Evolutionary conservation across 306 rosid species (phyloP).

Genomic region (Cicer yamashitae): DNA sequence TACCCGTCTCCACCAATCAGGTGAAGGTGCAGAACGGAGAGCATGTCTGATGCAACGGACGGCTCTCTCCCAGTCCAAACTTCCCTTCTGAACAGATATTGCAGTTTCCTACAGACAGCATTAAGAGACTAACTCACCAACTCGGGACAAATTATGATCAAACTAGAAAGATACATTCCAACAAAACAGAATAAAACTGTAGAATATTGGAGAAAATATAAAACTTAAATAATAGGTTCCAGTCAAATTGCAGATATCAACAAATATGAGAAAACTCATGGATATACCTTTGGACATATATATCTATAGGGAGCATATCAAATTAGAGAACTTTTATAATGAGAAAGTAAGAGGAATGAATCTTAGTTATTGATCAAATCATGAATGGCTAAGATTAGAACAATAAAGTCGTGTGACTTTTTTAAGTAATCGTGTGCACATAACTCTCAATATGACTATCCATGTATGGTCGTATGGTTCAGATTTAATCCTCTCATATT

Average conservation of each 20-base stretch:
- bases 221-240: constrained; percentile 20
- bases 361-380: too few relatives aligned
- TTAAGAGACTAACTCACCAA: constrained; percentile 42
- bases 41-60: constrained; percentile 96
- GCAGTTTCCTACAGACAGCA: constrained; percentile 76
- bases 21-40: constrained; percentile 91
- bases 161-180: constrained; percentile 34
- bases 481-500: too few relatives aligned
- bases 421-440: too few relatives aligned
- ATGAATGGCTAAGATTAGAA: too few relatives aligned
- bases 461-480: too few relatives aligned
- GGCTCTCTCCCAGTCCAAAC: constrained; percentile 99
- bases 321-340: too few relatives aligned
- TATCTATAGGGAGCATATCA: too few relatives aligned
- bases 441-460: too few relatives aligned
- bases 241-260: constrained; percentile 16
- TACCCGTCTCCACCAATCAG: constrained; percentile 99
- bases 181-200: constrained; percentile 29
- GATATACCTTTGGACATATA: not conserved
- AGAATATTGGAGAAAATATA: constrained; percentile 25
- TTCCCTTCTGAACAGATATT: constrained; percentile 82
- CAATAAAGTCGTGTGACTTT: too few relatives aligned
- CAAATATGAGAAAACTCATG: constrained; percentile 7
- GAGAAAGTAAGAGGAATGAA: too few relatives aligned
- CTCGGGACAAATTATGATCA: constrained; percentile 33